Evolutionary conservation across 768 basidiomycete species (phyloP).

Genomic region (Naematelia aurantialba): DNA sequence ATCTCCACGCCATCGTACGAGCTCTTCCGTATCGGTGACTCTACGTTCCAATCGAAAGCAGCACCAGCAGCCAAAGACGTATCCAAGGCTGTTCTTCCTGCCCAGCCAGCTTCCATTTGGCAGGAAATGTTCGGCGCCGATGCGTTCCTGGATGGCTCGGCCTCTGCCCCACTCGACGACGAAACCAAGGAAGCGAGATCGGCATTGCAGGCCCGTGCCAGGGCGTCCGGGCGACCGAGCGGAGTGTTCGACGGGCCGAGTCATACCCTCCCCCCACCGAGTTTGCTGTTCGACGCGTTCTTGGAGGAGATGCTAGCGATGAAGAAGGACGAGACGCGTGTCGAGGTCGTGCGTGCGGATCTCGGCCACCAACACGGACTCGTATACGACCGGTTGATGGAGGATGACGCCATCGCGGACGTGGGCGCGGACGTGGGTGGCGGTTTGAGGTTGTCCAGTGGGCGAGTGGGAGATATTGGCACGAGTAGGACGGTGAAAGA

Average conservation of each 20-base stretch:
- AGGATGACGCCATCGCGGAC: conserved; percentile 31
- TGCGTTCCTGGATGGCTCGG: conserved; percentile 55
- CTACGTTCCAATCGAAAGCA: conserved; percentile 30
- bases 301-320: conserved; percentile 54
- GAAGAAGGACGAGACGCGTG: neutral
- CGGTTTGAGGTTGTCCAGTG: neutral
- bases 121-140: conserved; percentile 86
- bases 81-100: conserved; percentile 42
- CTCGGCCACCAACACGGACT: conserved; percentile 7
- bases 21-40: conserved; percentile 47
- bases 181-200: conserved; percentile 13
- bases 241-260: conserved; percentile 65
- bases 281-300: conserved; percentile 65
- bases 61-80: conserved; percentile 55
- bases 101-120: conserved; percentile 63
- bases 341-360: neutral
- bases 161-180: neutral
- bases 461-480: conserved; percentile 4
- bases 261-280: conserved; percentile 71
- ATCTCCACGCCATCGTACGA: conserved; percentile 36
- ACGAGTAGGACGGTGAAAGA: conserved; percentile 45
- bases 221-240: conserved; percentile 53
- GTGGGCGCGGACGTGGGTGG: conserved; percentile 17
- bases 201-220: conserved; percentile 46
- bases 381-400: neutral